Percentiles rank a stretch among this genome's conserved stretches.
Evolutionary conservation across 2,329 filamentous ascomycete genomes (phyloP).

Genomic region (Neofusicoccum sp.): DNA sequence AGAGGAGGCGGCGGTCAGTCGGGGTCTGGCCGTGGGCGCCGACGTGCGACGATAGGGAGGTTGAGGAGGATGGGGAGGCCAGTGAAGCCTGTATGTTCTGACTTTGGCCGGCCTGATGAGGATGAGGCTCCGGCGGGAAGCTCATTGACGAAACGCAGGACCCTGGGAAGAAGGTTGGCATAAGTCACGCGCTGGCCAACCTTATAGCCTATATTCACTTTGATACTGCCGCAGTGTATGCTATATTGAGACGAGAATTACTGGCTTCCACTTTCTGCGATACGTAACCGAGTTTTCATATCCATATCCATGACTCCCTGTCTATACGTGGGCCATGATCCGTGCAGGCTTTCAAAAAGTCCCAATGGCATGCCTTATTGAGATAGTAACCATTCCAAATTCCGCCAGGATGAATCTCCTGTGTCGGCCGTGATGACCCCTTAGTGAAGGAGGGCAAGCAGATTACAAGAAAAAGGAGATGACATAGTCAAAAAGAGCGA

Average conservation of each 20-base stretch:
- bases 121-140: neutral
- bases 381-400: constrained; percentile 7
- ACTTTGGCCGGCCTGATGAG: neutral
- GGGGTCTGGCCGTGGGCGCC: neutral
- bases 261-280: neutral
- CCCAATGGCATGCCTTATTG: neutral
- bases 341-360: neutral
- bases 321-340: constrained; percentile 10
- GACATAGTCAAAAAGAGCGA: constrained; percentile 1
- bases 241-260: constrained; percentile 2
- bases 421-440: neutral
- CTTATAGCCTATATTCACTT: neutral
- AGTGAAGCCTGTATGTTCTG: neutral
- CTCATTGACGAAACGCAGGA: neutral
- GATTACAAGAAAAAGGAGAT: constrained; percentile 6
- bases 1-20: neutral
- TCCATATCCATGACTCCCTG: neutral
- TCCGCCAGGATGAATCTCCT: neutral
- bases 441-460: constrained; percentile 7
- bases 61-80: neutral
- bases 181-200: neutral
- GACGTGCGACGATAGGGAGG: neutral
- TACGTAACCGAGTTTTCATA: neutral
- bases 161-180: neutral
- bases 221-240: neutral